Percentiles rank a stretch among this genome's conserved stretches.
Conservation (phyloP, 1,284 basidiomycete species). For the Chondrostereum purpureum region DNA sequence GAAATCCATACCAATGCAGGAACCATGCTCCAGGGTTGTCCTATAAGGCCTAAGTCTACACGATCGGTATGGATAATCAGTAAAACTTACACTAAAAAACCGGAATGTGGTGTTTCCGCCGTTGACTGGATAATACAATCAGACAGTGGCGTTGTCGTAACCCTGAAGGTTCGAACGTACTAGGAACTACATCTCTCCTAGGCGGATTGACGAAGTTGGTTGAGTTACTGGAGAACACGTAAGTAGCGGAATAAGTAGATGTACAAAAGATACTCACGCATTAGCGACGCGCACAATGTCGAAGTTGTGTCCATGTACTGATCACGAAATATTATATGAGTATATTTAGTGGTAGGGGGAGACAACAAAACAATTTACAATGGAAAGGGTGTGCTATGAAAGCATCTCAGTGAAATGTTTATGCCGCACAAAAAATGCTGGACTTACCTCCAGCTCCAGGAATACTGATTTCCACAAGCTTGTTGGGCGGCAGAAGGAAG, state of each 20-base stretch:
- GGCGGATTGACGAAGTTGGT: slow-evolving; percentile 27
- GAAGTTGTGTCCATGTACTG: slow-evolving; percentile 32
- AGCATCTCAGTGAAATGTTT: background rate
- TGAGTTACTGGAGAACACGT: slow-evolving; percentile 4
- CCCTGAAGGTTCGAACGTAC: slow-evolving; percentile 10
- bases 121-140: slow-evolving; percentile 16
- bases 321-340: no score
- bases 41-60: no score
- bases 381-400: slow-evolving; percentile 28
- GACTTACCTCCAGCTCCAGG: slow-evolving; percentile 24
- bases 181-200: slow-evolving; percentile 28
- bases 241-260: background rate
- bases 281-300: slow-evolving; percentile 24
- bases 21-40: slow-evolving; percentile 34
- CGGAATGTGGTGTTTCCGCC: slow-evolving; percentile 28
- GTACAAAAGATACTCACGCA: slow-evolving; percentile 2
- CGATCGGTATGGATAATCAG: background rate
- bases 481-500: slow-evolving; percentile 24
- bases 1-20: slow-evolving; percentile 25
- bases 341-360: no score
- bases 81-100: slow-evolving; percentile 17
- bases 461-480: slow-evolving; percentile 25
- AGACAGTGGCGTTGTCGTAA: background rate
- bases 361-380: no score
- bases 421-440: background rate